Base-by-base conservation (phyloP, 75 land plant genomes). In the Pinus tabuliformis region DNA sequence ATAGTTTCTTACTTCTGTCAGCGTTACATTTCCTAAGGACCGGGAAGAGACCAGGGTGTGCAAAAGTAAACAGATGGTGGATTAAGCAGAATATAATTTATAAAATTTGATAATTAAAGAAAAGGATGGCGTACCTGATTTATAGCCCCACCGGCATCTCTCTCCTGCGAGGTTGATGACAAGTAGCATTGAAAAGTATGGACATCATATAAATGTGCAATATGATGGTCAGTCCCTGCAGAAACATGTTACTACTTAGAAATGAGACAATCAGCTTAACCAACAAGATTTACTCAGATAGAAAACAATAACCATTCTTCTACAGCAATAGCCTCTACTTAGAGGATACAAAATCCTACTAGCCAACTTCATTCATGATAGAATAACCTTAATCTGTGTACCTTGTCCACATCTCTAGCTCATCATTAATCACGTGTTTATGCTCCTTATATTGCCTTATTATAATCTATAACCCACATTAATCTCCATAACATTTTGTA, bases 141-240 rank as follows among this genome's bases (percentile, higher is more conserved):
- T 73, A 95, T 93, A 60, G 98, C 91, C 77, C 83, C 91, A 76
- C 81, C 89, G 66, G 74, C 57, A 60, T 90, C 88, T 57, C 72
- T 70, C 59, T 93, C 98, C 81, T 88, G 92, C 7, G 76, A 78
- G 56, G 83, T 80, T 58, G 92, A 81, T 60, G 96, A 85, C 64
- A 95, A 82, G 64, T 82, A 95, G 76, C 96, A 95, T 77, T 91
- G 90, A 72, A 93, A 93, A 11, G 98, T 93, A 57, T 88, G 89
- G 39, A 93, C 75, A 85, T 95, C 98, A 82, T 95, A 95, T 78
- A 95, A 76, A 86, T 95, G 98, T 14, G 96, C 76, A 65, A 95
- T 81, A 72, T 87, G 94, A 76, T 95, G 98, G 76, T 95, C 96
- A 2, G 98, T 93, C 36, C 96, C 98, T 95, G 93, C 49, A 81